A percentile compares a stretch with the other conserved stretches of the same genome.
phyloP scores from a whole-genome alignment of 768 basidiomycete species.

The Panaeolus cyanescens region DNA sequence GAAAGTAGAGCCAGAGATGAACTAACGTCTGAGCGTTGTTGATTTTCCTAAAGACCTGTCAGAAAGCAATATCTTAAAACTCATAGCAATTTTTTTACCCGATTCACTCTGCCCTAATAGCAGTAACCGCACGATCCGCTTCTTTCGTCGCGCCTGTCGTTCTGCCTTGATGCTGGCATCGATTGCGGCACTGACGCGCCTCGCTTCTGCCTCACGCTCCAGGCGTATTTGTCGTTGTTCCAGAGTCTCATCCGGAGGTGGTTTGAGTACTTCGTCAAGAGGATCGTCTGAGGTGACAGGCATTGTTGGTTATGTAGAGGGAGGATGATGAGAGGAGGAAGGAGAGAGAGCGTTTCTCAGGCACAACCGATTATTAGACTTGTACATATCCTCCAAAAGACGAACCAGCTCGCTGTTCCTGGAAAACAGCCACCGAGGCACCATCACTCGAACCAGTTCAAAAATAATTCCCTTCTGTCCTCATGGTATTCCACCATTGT shows the following conservation, averaged over 20 bases:
- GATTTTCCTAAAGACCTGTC: conserved; percentile 59
- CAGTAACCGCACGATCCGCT: conserved; percentile 68
- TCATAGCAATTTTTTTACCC: conserved; percentile 44
- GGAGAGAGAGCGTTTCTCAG: conserved; percentile 2
- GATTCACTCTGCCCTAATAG: conserved; percentile 85
- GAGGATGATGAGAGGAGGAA: conserved; percentile 2
- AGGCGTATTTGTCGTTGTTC: conserved; percentile 57
- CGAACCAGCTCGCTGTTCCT: background rate
- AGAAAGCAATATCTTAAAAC: background rate
- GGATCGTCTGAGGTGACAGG: conserved; percentile 55
- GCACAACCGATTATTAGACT: conserved; percentile 3
- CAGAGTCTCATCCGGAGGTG: conserved; percentile 67
- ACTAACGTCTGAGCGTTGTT: conserved; percentile 79
- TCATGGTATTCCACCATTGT: conserved; percentile 1
- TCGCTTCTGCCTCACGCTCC: conserved; percentile 66
- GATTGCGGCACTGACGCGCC: conserved; percentile 65
- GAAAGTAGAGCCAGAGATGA: conserved; percentile 3
- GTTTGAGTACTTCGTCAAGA: conserved; percentile 62
- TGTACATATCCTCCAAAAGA: background rate
- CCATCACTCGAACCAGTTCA: background rate
- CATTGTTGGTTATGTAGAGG: conserved; percentile 23
- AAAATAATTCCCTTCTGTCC: background rate
- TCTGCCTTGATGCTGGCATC: conserved; percentile 74
- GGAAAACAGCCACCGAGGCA: conserved; percentile 4
- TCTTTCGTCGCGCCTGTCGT: conserved; percentile 63